phyloP scores from a whole-genome alignment of 306 rosid species.

The Vigna nakashimae region DNA sequence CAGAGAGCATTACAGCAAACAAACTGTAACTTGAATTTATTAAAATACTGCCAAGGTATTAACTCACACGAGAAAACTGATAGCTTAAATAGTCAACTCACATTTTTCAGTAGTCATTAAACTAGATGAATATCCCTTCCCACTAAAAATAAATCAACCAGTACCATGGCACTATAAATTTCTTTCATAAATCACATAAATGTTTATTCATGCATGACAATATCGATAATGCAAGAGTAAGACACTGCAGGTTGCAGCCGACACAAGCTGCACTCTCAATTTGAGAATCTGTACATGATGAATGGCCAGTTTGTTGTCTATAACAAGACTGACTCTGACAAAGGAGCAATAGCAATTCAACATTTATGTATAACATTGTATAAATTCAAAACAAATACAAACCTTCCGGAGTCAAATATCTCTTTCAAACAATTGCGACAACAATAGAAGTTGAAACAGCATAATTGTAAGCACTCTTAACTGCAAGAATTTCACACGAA shows the following conservation, averaged over 20 bases:
- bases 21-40: not conserved
- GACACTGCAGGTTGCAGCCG: slow-evolving; percentile 10
- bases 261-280: not conserved
- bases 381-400: not conserved
- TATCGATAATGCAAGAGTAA: not conserved
- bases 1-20: not conserved
- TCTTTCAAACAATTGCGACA: slow-evolving; percentile 25
- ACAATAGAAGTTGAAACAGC: slow-evolving; percentile 24
- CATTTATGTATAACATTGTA: slow-evolving; percentile 23
- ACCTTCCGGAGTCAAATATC: slow-evolving; percentile 18
- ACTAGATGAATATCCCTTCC: not conserved
- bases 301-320: slow-evolving; percentile 13
- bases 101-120: not conserved
- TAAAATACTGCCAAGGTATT: not conserved
- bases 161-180: not conserved
- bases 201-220: not conserved
- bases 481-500: slow-evolving; percentile 42
- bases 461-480: slow-evolving; percentile 41
- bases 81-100: not conserved
- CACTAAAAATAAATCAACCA: slow-evolving; percentile 6
- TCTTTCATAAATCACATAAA: slow-evolving; percentile 9
- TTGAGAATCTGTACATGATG: not conserved
- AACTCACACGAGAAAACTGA: not conserved
- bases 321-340: slow-evolving; percentile 4
- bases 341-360: slow-evolving; percentile 7